A percentile compares a stretch with the other conserved stretches of the same genome.
phyloP scores from a whole-genome alignment of 2,329 filamentous ascomycete species.

The Ophiostoma montium region DNA sequence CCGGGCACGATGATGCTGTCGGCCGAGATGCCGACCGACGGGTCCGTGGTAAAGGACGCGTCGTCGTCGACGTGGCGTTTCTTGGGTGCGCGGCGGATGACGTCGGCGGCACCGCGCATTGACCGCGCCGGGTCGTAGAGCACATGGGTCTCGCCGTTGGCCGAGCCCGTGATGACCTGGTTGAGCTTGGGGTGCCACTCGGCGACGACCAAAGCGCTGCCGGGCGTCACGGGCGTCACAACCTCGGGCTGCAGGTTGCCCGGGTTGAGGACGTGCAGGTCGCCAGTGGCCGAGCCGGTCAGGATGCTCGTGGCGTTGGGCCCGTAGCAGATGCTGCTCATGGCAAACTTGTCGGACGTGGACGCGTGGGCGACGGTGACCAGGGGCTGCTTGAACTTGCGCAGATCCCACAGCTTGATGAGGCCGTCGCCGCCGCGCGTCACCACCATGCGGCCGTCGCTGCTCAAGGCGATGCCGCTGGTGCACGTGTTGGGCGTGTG shows the following conservation, averaged over 20 bases:
- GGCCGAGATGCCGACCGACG: conserved; percentile 65
- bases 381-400: conserved; percentile 86
- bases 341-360: conserved; percentile 70
- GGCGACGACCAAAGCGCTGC: conserved; percentile 67
- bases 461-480: conserved; percentile 77
- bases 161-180: conserved; percentile 87
- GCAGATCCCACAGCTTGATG: conserved; percentile 93
- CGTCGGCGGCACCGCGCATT: conserved; percentile 63
- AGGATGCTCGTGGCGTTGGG: conserved; percentile 74
- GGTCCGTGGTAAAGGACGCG: conserved; percentile 70
- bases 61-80: conserved; percentile 93
- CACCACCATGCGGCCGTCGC: conserved; percentile 79
- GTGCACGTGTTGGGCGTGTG: conserved; percentile 81
- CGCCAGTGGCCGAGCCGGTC: conserved; percentile 72
- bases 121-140: conserved; percentile 85
- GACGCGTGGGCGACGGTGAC: conserved; percentile 67
- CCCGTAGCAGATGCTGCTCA: conserved; percentile 79
- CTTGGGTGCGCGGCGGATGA: conserved; percentile 89
- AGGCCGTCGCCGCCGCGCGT: conserved; percentile 82
- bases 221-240: conserved; percentile 77
- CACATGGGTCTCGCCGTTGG: conserved; percentile 77
- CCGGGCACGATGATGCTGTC: conserved; percentile 67
- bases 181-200: conserved; percentile 92
- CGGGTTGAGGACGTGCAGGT: conserved; percentile 86
- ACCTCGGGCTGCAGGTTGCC: conserved; percentile 77